phyloP scores from a whole-genome alignment of 441 rosid genomes.

The Isatis lusitanica region DNA sequence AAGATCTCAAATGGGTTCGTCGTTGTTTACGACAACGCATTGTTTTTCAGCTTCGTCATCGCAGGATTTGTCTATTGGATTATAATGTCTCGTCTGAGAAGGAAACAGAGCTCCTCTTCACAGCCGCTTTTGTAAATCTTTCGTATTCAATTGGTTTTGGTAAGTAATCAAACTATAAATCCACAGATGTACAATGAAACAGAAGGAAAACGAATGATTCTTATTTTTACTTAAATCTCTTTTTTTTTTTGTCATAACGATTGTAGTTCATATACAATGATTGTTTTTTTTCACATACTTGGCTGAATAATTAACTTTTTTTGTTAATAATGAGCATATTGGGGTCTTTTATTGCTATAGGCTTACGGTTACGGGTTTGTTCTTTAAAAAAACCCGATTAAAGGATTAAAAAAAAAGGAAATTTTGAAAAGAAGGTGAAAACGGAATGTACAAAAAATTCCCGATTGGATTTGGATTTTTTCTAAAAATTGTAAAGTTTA shows the following conservation, averaged over 20 bases:
- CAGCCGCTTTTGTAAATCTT: conserved; percentile 51
- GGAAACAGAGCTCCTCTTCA: conserved; percentile 38
- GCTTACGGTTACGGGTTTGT: too few relatives aligned
- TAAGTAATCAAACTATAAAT: background rate
- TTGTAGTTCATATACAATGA: background rate
- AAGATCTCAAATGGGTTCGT: conserved; percentile 41
- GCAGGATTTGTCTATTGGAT: conserved; percentile 69
- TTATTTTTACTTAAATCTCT: background rate
- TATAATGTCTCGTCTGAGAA: conserved; percentile 38
- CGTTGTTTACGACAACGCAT: conserved; percentile 76
- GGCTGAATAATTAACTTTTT: background rate
- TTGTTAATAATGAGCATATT: background rate
- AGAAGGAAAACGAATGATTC: background rate
- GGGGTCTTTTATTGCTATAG: background rate
- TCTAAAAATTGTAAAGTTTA: too few relatives aligned
- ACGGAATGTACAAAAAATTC: too few relatives aligned
- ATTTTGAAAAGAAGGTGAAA: too few relatives aligned
- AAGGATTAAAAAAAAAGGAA: too few relatives aligned
- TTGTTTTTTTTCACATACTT: background rate
- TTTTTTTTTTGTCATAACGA: background rate
- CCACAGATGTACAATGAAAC: background rate
- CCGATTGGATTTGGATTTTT: too few relatives aligned
- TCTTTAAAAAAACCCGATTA: too few relatives aligned
- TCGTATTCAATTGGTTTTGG: background rate
- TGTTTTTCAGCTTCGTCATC: conserved; percentile 78